These are phyloP conservation scores for Uncinocarpus reesii DNA, from an alignment of 2,329 filamentous ascomycete species.

Conservation along the genomic window DNA sequence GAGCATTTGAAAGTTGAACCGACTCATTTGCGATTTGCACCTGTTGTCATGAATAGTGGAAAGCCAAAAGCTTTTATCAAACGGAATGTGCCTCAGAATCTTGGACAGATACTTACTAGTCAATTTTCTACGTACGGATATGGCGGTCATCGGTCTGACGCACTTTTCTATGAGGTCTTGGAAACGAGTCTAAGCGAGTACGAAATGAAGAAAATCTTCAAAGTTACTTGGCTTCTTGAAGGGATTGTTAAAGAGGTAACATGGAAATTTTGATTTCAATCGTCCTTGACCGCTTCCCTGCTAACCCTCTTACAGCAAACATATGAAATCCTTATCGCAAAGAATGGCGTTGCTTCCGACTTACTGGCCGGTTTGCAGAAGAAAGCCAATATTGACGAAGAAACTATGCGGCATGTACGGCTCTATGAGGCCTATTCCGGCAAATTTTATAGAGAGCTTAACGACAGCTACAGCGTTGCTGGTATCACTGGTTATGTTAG, in stretches of 20 bases:
- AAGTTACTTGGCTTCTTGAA: slow-evolving; percentile 74
- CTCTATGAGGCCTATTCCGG: slow-evolving; percentile 74
- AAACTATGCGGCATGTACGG: slow-evolving; percentile 61
- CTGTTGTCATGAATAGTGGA: slow-evolving; percentile 64
- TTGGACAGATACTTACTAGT: slow-evolving; percentile 68
- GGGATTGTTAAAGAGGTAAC: slow-evolving; percentile 81
- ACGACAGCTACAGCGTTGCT: slow-evolving; percentile 59
- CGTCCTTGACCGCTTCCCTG: background rate
- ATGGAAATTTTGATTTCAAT: slow-evolving; percentile 7
- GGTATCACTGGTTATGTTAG: slow-evolving; percentile 77
- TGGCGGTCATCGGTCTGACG: slow-evolving; percentile 60
- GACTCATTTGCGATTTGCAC: slow-evolving; percentile 85
- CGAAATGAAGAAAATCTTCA: slow-evolving; percentile 82
- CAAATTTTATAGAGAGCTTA: slow-evolving; percentile 73
- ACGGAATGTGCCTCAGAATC: slow-evolving; percentile 57
- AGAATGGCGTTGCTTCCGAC: slow-evolving; percentile 71
- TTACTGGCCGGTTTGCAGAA: slow-evolving; percentile 65
- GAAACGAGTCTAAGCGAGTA: slow-evolving; percentile 90
- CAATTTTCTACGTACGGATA: slow-evolving; percentile 62
- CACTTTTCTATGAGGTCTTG: slow-evolving; percentile 81
- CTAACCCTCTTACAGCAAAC: slow-evolving; percentile 41
- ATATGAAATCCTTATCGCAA: slow-evolving; percentile 75
- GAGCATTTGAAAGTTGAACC: slow-evolving; percentile 64
- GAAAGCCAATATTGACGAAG: slow-evolving; percentile 69
- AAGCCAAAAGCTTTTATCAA: slow-evolving; percentile 72